Conservation (phyloP, 257 asterid genomes). For the Asclepias syriaca region DNA sequence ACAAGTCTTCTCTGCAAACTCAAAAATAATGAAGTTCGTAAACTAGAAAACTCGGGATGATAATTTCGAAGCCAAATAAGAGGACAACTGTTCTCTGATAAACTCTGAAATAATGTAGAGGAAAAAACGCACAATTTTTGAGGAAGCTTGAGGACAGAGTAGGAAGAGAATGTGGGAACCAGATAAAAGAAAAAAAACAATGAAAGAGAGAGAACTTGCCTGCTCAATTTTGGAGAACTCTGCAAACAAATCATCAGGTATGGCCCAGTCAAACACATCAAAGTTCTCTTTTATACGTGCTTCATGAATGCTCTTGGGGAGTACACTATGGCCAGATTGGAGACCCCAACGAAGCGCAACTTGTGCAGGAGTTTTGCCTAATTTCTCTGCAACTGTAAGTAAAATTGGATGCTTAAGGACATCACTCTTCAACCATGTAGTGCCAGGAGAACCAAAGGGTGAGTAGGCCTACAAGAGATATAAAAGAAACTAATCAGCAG, state of each 20-base stretch:
- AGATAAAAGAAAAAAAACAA: not conserved
- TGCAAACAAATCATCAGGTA: slow-evolving; percentile 38
- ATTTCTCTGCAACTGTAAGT: slow-evolving; percentile 30
- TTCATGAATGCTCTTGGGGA: slow-evolving; percentile 42
- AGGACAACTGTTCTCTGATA: too few relatives aligned
- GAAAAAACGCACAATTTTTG: not conserved
- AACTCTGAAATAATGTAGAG: not conserved
- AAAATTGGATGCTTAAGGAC: slow-evolving; percentile 61
- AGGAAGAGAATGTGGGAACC: not conserved
- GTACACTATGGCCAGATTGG: slow-evolving; percentile 42
- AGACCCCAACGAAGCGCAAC: slow-evolving; percentile 45
- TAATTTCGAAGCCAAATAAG: not conserved
- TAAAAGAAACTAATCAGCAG: not conserved
- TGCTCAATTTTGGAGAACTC: slow-evolving; percentile 44
- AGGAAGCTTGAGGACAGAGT: not conserved
- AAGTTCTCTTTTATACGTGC: slow-evolving; percentile 38
- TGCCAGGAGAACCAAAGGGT: slow-evolving; percentile 84
- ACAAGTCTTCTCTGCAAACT: slow-evolving; percentile 60
- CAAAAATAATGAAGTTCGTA: not conserved
- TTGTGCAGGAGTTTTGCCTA: slow-evolving; percentile 51
- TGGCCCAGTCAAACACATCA: slow-evolving; percentile 32
- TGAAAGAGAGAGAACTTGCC: slow-evolving; percentile 14
- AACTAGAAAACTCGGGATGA: not conserved
- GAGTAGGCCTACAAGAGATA: slow-evolving; percentile 53
- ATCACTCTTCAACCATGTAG: slow-evolving; percentile 56